Evolutionary conservation across 169 alveolate species (phyloP).

Genomic region (Plasmodium ovale): DNA sequence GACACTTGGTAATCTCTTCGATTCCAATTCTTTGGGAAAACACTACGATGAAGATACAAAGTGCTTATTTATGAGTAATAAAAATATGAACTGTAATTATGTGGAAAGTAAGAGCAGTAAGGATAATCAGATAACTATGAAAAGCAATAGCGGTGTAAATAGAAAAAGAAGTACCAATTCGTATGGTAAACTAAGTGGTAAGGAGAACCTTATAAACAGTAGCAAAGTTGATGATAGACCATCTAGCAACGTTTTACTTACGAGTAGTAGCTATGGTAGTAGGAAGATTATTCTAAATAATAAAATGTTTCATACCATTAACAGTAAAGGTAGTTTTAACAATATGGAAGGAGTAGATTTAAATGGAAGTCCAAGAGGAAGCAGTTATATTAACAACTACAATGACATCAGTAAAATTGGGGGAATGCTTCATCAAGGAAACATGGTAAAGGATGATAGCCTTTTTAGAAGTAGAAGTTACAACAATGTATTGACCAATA

Average conservation of each 20-base stretch:
- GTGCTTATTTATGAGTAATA: background rate
- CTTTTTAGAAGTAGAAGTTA: background rate
- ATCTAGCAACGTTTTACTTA: background rate
- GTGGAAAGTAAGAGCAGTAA: background rate
- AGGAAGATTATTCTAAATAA: too few species aligned
- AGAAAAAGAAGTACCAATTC: background rate
- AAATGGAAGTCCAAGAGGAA: background rate
- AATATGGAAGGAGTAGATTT: background rate
- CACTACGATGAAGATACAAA: background rate
- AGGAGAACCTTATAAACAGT: background rate
- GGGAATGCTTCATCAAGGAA: too few species aligned
- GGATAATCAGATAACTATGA: background rate
- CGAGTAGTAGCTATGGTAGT: too few species aligned
- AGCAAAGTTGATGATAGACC: background rate
- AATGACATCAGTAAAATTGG: background rate
- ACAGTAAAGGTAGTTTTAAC: background rate
- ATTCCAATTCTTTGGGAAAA: background rate
- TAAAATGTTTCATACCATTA: background rate
- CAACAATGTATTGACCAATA: background rate
- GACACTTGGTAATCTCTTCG: too few species aligned
- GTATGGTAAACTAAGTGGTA: background rate
- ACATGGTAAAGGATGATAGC: conserved; percentile 10
- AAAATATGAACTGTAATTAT: background rate
- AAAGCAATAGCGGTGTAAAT: background rate
- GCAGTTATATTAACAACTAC: background rate